phyloP scores from a whole-genome alignment of 306 rosid species.

The Nissolia schottii region DNA sequence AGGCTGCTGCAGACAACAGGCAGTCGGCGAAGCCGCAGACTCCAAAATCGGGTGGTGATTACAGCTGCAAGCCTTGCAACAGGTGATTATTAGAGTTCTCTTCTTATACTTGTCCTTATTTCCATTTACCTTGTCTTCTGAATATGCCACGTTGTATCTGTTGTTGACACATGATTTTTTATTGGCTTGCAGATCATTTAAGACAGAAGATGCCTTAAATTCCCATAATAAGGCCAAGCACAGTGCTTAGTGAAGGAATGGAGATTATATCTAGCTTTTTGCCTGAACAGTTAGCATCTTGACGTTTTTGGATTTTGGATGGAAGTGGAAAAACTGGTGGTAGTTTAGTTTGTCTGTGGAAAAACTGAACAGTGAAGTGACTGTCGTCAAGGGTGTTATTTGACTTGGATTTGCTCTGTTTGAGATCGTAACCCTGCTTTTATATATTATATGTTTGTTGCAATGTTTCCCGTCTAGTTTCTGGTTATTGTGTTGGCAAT shows the following conservation, averaged over 20 bases:
- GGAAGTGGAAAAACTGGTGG: not conserved
- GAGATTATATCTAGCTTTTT: not conserved
- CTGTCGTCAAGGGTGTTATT: not conserved
- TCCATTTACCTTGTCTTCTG: not conserved
- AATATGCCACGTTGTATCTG: no score
- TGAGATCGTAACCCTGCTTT: not conserved
- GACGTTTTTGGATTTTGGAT: not conserved
- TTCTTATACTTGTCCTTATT: not conserved
- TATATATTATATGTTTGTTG: not conserved
- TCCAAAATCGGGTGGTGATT: conserved; percentile 39
- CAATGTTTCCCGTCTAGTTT: not conserved
- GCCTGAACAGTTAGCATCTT: not conserved
- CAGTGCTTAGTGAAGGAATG: conserved; percentile 40
- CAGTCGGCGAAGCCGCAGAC: conserved; percentile 40
- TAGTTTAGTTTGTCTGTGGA: not conserved
- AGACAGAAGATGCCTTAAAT: conserved; percentile 55
- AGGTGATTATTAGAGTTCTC: conserved; percentile 29
- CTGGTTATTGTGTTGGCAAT: not conserved
- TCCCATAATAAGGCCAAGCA: conserved; percentile 69
- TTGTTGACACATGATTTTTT: not conserved
- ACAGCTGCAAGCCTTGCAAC: conserved; percentile 57
- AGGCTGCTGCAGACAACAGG: conserved; percentile 24
- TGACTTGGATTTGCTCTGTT: not conserved
- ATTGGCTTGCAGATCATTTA: conserved; percentile 45
- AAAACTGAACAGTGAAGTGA: not conserved